Percentiles rank a stretch among this genome's conserved stretches.
Evolutionary conservation across 768 basidiomycete genomes (phyloP).

Genomic region (Imleria badia): DNA sequence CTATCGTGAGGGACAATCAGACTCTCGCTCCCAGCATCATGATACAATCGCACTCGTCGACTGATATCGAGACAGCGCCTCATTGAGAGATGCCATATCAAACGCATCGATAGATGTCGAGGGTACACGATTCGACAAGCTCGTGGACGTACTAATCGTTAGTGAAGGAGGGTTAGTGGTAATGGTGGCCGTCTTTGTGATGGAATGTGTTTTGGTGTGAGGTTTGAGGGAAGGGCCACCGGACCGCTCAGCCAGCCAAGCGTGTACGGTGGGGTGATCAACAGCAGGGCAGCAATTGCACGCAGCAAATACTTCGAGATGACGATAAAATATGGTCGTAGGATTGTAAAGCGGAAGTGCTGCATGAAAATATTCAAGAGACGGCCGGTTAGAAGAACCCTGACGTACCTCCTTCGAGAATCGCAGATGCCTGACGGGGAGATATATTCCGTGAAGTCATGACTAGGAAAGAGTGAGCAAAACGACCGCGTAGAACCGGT

Average conservation of each 20-base stretch:
- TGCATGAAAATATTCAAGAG: slow-evolving; percentile 14
- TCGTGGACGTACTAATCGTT: slow-evolving; percentile 10
- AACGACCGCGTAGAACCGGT: neutral
- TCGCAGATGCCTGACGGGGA: slow-evolving; percentile 38
- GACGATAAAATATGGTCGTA: slow-evolving; percentile 44
- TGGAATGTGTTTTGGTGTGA: slow-evolving; percentile 12
- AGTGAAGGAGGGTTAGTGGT: slow-evolving; percentile 10
- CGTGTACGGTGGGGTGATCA: slow-evolving; percentile 40
- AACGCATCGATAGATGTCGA: slow-evolving; percentile 19
- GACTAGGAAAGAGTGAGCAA: slow-evolving; percentile 34
- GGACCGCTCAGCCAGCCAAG: slow-evolving; percentile 37
- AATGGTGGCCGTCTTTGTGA: slow-evolving; percentile 1
- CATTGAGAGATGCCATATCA: slow-evolving; percentile 23
- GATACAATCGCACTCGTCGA: slow-evolving; percentile 9
- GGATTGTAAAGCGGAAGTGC: slow-evolving; percentile 57
- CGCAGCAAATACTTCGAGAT: slow-evolving; percentile 46
- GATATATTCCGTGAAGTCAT: slow-evolving; percentile 44
- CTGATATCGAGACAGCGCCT: slow-evolving; percentile 29
- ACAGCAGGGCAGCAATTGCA: slow-evolving; percentile 40
- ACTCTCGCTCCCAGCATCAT: slow-evolving; percentile 1
- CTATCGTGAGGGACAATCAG: neutral
- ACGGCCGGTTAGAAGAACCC: neutral
- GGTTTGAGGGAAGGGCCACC: slow-evolving; percentile 14
- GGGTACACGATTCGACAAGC: slow-evolving; percentile 2
- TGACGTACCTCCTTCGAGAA: slow-evolving; percentile 44